Percentiles rank a stretch among this genome's conserved stretches.
These are phyloP conservation scores for Otatea glauca DNA, from an alignment of 176 grass and related monocot species.

Conservation along the genomic window DNA sequence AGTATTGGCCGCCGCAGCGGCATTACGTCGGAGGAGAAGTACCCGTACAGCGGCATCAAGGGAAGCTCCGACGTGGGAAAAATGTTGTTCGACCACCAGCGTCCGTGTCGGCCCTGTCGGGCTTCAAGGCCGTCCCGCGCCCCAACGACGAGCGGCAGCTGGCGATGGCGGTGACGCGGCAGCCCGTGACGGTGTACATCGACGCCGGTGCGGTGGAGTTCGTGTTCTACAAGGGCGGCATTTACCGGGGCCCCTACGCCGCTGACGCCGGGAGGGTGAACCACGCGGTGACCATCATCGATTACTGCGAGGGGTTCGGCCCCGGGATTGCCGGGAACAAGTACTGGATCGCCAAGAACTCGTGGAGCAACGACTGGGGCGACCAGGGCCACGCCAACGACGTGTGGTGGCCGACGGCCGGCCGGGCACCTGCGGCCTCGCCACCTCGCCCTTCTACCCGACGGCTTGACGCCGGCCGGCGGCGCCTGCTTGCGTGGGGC, in stretches of 20 bases:
- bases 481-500: neutral
- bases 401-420: constrained; percentile 1
- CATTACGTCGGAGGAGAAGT: constrained; percentile 31
- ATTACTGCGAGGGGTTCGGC: constrained; percentile 48
- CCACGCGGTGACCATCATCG: constrained; percentile 55
- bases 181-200: constrained; percentile 56
- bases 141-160: constrained; percentile 43
- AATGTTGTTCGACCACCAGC: constrained; percentile 2
- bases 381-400: constrained; percentile 53
- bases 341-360: constrained; percentile 64
- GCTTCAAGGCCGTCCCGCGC: constrained; percentile 26
- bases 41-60: constrained; percentile 19
- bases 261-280: neutral
- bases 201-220: constrained; percentile 34
- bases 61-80: constrained; percentile 37
- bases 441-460: constrained; percentile 46
- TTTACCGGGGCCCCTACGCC: constrained; percentile 44
- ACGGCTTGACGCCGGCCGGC: constrained; percentile 6
- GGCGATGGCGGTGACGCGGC: constrained; percentile 48
- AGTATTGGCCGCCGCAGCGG: constrained; percentile 34
- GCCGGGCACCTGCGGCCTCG: constrained; percentile 45
- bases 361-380: constrained; percentile 59
- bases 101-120: constrained; percentile 4
- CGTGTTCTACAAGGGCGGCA: constrained; percentile 58
- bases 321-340: too few relatives aligned